These are phyloP conservation scores for Pelargonium cotyledonis DNA, from an alignment of 441 rosid genomes.

Conservation along the genomic window DNA sequence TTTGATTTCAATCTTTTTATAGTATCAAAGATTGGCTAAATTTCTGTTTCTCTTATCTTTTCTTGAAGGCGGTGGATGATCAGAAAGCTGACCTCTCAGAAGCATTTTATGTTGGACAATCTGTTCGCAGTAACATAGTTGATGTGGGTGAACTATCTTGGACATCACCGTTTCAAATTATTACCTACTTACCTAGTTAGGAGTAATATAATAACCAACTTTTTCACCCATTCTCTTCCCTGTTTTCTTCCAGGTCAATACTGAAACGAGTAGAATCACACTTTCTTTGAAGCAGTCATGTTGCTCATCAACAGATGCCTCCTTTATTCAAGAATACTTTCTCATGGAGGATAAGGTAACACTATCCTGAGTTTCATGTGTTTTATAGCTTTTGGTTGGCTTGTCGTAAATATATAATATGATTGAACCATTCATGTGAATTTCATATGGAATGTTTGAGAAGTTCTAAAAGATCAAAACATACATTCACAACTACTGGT, in stretches of 20 bases:
- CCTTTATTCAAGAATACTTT: conserved; percentile 72
- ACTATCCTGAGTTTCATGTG: neutral
- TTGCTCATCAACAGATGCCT: conserved; percentile 80
- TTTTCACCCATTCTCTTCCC: conserved; percentile 7
- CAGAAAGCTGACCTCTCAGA: conserved; percentile 55
- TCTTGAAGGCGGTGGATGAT: conserved; percentile 62
- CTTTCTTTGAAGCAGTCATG: conserved; percentile 81
- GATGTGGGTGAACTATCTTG: conserved; percentile 54
- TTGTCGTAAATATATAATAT: neutral
- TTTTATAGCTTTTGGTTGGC: neutral
- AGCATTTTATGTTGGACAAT: conserved; percentile 81
- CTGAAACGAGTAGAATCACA: conserved; percentile 63
- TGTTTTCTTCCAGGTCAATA: conserved; percentile 53
- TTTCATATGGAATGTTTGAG: neutral
- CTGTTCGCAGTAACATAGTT: conserved; percentile 76
- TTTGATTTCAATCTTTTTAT: conserved; percentile 18
- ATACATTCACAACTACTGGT: neutral
- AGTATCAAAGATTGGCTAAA: neutral
- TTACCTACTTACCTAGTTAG: conserved; percentile 9
- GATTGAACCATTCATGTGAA: neutral
- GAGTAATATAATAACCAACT: conserved; percentile 14
- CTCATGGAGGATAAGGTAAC: conserved; percentile 72
- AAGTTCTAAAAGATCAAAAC: too few species aligned
- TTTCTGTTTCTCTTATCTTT: conserved; percentile 7
- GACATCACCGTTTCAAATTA: conserved; percentile 16